Evolutionary conservation across 2,329 filamentous ascomycete species (phyloP).

Genomic region (Dothideomycetes sp.): DNA sequence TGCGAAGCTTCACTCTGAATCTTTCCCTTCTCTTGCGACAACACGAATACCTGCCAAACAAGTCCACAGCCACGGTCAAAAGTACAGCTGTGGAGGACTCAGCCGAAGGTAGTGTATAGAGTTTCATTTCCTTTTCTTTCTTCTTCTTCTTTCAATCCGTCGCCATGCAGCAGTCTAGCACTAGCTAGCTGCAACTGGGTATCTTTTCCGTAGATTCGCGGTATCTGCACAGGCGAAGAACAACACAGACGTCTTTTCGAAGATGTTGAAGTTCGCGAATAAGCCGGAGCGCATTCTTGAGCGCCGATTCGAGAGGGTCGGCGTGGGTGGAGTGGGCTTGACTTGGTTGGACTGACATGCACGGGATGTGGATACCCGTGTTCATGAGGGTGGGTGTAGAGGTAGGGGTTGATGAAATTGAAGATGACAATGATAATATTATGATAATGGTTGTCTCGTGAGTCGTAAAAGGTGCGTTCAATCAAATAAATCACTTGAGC

Average conservation of each 20-base stretch:
- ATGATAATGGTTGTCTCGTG: not conserved
- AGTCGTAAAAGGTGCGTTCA: not conserved
- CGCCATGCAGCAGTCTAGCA: slow-evolving; percentile 11
- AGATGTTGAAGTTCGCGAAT: slow-evolving; percentile 67
- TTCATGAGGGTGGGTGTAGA: not conserved
- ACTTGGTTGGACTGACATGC: slow-evolving; percentile 82
- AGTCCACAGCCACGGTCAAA: no score
- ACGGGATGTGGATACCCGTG: not conserved
- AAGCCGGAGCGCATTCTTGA: slow-evolving; percentile 97
- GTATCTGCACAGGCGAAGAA: slow-evolving; percentile 57
- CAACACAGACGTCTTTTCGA: slow-evolving; percentile 19
- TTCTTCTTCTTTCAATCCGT: not conserved
- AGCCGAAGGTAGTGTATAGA: slow-evolving; percentile 4
- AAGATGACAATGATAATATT: not conserved
- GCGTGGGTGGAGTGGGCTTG: slow-evolving; percentile 88
- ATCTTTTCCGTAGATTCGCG: slow-evolving; percentile 17
- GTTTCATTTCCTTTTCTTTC: not conserved
- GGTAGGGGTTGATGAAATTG: no score
- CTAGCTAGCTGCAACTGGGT: slow-evolving; percentile 24
- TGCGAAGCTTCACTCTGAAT: not conserved
- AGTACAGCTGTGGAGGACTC: no score
- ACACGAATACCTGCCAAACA: no score
- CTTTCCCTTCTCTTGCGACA: no score
- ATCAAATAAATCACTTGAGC: slow-evolving; percentile 64
- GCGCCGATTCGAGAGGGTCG: slow-evolving; percentile 66